These are phyloP conservation scores for Litchi chinensis DNA, from an alignment of 345 rosid species.

Conservation along the genomic window DNA sequence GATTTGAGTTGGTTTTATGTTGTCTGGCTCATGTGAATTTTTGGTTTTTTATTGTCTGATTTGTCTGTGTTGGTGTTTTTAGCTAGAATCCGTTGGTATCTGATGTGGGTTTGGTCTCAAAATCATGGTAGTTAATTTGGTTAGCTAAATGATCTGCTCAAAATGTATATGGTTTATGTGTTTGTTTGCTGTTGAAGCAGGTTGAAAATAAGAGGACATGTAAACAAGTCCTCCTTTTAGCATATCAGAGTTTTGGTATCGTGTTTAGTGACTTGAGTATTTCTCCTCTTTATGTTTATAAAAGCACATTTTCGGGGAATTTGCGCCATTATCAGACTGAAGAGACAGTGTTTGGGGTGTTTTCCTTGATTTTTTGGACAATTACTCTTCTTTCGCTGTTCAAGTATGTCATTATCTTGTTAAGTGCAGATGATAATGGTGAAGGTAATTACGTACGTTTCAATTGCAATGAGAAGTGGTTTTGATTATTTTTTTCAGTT, in stretches of 20 bases:
- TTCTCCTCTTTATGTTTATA: slow-evolving; percentile 89
- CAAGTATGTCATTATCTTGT: slow-evolving; percentile 66
- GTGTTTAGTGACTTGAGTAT: slow-evolving; percentile 76
- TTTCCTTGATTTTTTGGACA: slow-evolving; percentile 90
- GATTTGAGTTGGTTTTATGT: neutral
- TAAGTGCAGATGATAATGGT: slow-evolving; percentile 76
- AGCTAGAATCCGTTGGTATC: neutral
- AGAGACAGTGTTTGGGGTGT: slow-evolving; percentile 74
- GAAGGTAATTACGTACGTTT: slow-evolving; percentile 58
- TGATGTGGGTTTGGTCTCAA: neutral
- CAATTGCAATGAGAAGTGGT: neutral
- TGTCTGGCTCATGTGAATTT: neutral
- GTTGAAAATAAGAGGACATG: slow-evolving; percentile 50
- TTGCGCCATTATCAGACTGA: slow-evolving; percentile 56
- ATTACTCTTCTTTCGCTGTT: slow-evolving; percentile 71
- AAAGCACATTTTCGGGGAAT: slow-evolving; percentile 73
- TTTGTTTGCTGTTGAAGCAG: slow-evolving; percentile 47
- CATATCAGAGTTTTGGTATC: slow-evolving; percentile 87
- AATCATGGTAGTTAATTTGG: neutral
- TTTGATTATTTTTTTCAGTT: slow-evolving; percentile 8
- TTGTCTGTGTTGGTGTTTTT: neutral
- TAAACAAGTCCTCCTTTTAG: slow-evolving; percentile 58
- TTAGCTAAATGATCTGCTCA: neutral
- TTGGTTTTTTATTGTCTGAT: neutral
- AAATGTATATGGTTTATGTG: neutral